These are phyloP conservation scores for Metschnikowia chrysomelidarum DNA, from an alignment of 805 yeast species.

Conservation along the genomic window DNA sequence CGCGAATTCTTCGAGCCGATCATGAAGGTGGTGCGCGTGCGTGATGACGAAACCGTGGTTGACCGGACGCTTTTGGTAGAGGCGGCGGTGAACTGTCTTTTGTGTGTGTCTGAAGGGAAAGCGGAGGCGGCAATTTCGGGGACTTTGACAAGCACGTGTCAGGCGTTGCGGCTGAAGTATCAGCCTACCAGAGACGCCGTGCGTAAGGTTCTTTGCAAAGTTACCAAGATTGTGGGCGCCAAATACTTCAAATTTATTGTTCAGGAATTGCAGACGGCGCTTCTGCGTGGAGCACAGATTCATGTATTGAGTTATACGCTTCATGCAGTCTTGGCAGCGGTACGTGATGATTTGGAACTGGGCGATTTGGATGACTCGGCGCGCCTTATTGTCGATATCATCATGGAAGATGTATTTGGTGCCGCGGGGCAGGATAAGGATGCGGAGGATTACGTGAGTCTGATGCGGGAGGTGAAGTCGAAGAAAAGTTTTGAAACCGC, in stretches of 20 bases:
- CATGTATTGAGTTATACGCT: constrained; percentile 89
- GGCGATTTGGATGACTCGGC: constrained; percentile 78
- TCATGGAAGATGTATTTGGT: constrained; percentile 94
- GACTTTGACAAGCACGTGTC: constrained; percentile 81
- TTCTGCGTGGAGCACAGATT: constrained; percentile 86
- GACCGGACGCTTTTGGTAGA: constrained; percentile 78
- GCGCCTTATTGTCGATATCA: constrained; percentile 56
- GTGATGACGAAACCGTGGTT: constrained; percentile 78
- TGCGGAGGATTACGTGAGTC: constrained; percentile 82
- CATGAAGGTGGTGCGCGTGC: constrained; percentile 53
- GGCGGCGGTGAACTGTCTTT: constrained; percentile 66
- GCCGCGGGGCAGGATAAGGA: constrained; percentile 92
- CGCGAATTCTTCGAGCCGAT: constrained; percentile 62
- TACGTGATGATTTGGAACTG: constrained; percentile 46
- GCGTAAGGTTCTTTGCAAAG: constrained; percentile 68
- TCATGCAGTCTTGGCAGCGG: constrained; percentile 63
- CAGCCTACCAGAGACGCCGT: constrained; percentile 88
- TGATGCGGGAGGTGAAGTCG: constrained; percentile 86
- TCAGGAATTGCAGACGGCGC: constrained; percentile 72
- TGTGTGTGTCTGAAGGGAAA: constrained; percentile 57
- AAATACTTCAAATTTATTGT: constrained; percentile 70
- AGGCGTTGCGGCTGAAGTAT: constrained; percentile 77
- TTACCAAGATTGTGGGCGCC: constrained; percentile 67
- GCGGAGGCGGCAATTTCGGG: constrained; percentile 71
- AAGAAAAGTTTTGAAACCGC: constrained; percentile 87